Evolutionary conservation across 306 rosid genomes (phyloP), one percentile per base, ranked within the genome.

Genomic region (Aeschynomene evenia): DNA sequence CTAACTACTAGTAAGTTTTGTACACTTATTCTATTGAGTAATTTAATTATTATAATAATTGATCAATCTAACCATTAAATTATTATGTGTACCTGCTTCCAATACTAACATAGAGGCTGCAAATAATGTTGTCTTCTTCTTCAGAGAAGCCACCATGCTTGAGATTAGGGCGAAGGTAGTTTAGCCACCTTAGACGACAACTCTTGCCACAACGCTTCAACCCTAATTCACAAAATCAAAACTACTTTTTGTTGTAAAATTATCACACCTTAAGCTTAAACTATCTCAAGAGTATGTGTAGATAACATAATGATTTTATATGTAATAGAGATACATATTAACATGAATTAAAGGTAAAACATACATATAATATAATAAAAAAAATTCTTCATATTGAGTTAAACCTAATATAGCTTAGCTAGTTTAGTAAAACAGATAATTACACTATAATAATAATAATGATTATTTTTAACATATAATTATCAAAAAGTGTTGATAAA

Each of bases 151-250:
- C 88, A 42, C 98, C 98, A 29, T 93, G 98, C 72, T 76, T 93
- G 70, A 93, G 92, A 71, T 93, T 93, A 54, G 98, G 98, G 66
- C 98, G 93, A 60, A 93, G 98, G 69, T 93, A 93, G 77, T 93
- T 93, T 40, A 93, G 68, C 98, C 98, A 93, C 73, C 98, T 72
- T 7, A 93, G 90, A 19, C 98, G 91, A 46, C 98, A 93, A 71
- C 98, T 93, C 81, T 93, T 93, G 24, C 98, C 98, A 42, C 98
- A 93, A 39, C 98, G 83, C 79, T 90, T 90, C 1, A 93, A 82
- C 34, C 97, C 98, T 93, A 59, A 84, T 73, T 65, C 54, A 78
- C 36, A 45, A 74, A 74, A 54, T 53, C 6, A 29, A 19, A 46
- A 60, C 23, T n/a, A n/a, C n/a, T n/a, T n/a, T n/a, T n/a, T n/a